Evolutionary conservation across 148 eudicot species (phyloP).

Genomic region (Dysphania ambrosioides): DNA sequence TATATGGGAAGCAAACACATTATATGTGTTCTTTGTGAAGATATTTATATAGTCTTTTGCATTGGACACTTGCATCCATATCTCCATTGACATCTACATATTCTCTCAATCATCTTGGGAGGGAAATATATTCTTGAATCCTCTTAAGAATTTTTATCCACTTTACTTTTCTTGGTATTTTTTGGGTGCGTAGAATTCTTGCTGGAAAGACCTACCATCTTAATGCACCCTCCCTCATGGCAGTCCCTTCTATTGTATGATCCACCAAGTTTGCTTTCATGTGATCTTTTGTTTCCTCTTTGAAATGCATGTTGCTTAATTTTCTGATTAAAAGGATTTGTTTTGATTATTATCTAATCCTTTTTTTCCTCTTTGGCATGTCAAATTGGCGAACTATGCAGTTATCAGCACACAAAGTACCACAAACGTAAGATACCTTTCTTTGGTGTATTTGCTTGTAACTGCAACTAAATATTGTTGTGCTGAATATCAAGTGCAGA

Average conservation of each 20-base stretch:
- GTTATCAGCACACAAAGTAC: slow-evolving; percentile 98
- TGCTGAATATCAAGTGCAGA: background rate
- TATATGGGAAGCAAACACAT: no score
- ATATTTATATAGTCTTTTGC: no score
- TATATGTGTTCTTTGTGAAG: no score
- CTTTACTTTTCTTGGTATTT: background rate
- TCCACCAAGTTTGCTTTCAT: background rate
- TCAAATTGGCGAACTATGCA: slow-evolving; percentile 40
- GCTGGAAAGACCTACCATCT: background rate
- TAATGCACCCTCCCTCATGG: background rate
- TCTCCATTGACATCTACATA: background rate
- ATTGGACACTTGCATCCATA: background rate
- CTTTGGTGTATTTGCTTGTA: background rate
- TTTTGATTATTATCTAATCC: slow-evolving; percentile 21
- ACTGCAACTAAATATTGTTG: background rate
- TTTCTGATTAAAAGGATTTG: background rate
- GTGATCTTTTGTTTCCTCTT: background rate
- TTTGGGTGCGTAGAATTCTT: background rate
- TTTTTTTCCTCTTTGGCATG: slow-evolving; percentile 40
- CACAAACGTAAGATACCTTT: slow-evolving; percentile 77
- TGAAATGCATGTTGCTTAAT: background rate
- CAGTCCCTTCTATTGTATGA: background rate
- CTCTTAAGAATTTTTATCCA: background rate
- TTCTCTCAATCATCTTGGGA: background rate
- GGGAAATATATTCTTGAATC: background rate